Evolutionary conservation across 148 eudicot species (phyloP).

Genomic region (Chenopodium album): DNA sequence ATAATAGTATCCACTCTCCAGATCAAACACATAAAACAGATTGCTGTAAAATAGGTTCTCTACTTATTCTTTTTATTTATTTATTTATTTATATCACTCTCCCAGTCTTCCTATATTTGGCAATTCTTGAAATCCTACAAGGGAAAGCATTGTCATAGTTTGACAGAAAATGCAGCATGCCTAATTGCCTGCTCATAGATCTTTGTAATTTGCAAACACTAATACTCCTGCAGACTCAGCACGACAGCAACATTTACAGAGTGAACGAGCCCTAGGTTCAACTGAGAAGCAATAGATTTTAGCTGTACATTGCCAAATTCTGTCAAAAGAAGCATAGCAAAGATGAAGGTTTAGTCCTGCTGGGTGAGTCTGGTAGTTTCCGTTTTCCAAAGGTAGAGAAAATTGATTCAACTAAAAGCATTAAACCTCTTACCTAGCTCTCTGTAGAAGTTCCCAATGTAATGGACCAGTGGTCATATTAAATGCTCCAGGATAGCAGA

Average conservation of each 20-base stretch:
- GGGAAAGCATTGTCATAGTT: neutral
- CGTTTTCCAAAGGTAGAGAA: neutral
- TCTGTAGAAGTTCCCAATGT: slow-evolving; percentile 63
- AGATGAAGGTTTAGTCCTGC: neutral
- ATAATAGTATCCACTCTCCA: neutral
- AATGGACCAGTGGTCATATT: slow-evolving; percentile 60
- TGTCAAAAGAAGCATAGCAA: neutral
- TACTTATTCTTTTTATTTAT: too few relatives aligned
- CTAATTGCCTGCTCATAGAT: too few relatives aligned
- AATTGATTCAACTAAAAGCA: neutral
- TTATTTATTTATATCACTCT: neutral
- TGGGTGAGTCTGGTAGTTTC: neutral
- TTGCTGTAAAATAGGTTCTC: neutral
- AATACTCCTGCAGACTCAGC: neutral
- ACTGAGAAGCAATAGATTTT: neutral
- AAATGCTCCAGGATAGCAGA: slow-evolving; percentile 76
- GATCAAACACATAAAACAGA: neutral
- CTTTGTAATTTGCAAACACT: too few relatives aligned
- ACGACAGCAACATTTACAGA: neutral
- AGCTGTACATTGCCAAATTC: neutral
- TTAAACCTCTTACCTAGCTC: slow-evolving; percentile 53
- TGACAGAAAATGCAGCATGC: neutral
- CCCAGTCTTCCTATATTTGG: neutral
- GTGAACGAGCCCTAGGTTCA: neutral
- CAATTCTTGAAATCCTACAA: neutral